Conservation (phyloP, 108 stramenopile species). For the Thalassiosira profunda region DNA sequence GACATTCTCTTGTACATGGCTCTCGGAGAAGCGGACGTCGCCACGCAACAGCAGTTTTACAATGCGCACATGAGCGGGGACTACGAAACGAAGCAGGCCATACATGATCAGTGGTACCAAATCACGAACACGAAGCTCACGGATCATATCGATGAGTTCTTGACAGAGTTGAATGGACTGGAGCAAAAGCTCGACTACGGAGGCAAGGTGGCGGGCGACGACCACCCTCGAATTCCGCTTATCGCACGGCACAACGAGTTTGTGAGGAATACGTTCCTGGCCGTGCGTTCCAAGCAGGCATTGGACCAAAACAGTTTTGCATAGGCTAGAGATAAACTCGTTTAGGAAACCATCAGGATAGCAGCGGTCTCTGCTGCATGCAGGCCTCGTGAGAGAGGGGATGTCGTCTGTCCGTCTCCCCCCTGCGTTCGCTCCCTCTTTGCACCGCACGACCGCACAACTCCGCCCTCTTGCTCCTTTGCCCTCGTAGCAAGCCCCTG, state of each 20-base stretch:
- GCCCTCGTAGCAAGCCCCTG: too few relatives aligned
- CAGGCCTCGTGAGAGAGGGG: too few relatives aligned
- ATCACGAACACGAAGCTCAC: slow-evolving; percentile 35
- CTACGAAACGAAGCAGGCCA: slow-evolving; percentile 33
- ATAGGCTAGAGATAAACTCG: too few relatives aligned
- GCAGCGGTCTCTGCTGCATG: too few relatives aligned
- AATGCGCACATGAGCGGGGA: slow-evolving; percentile 51
- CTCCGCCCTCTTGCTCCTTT: too few relatives aligned
- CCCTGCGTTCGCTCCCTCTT: too few relatives aligned
- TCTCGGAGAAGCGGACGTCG: slow-evolving; percentile 22
- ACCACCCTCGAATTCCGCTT: slow-evolving; percentile 49
- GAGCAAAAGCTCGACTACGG: slow-evolving; percentile 15
- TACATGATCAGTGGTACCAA: slow-evolving; percentile 48
- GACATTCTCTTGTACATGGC: slow-evolving; percentile 32
- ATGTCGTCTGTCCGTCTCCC: too few relatives aligned
- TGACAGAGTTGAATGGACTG: slow-evolving; percentile 46
- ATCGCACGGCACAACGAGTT: slow-evolving; percentile 55
- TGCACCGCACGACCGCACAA: too few relatives aligned
- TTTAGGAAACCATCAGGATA: too few relatives aligned
- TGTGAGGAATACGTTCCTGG: slow-evolving; percentile 37
- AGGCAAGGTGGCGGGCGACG: slow-evolving; percentile 21
- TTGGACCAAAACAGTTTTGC: too few relatives aligned
- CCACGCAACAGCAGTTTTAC: slow-evolving; percentile 30
- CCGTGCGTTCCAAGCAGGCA: too few relatives aligned
- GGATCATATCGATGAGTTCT: slow-evolving; percentile 46